A percentile compares a stretch with the other conserved stretches of the same genome.
phyloP scores from a whole-genome alignment of 306 rosid species.

The cucumber (Cucumis sativus) region DNA sequence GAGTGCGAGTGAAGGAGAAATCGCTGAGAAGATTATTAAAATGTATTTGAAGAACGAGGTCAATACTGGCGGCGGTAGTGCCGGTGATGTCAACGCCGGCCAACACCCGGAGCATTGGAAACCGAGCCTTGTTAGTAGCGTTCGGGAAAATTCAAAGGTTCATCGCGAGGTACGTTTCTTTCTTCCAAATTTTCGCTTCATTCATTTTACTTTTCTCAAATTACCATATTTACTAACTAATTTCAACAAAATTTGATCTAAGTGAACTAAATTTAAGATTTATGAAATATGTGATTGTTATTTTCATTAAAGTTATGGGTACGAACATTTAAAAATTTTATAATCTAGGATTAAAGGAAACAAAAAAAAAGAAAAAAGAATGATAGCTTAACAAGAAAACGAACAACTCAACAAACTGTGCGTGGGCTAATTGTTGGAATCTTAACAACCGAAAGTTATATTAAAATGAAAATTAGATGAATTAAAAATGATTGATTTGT shows the following conservation, averaged over 20 bases:
- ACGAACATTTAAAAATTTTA: no score
- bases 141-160: neutral
- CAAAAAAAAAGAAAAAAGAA: neutral
- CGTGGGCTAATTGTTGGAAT: neutral
- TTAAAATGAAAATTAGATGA: neutral
- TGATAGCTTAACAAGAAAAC: neutral
- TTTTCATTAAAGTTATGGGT: no score
- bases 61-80: neutral
- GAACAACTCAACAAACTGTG: neutral
- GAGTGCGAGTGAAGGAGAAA: slow-evolving; percentile 35
- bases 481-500: neutral
- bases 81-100: neutral
- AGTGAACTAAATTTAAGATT: no score
- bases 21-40: slow-evolving; percentile 48
- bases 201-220: no score
- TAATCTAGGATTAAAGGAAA: neutral
- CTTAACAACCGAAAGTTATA: neutral
- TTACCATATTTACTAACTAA: no score
- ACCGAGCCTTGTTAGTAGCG: neutral
- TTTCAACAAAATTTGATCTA: no score
- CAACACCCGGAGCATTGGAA: neutral
- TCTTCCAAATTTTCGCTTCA: neutral
- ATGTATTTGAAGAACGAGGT: neutral
- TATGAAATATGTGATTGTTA: no score
- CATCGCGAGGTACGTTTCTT: slow-evolving; percentile 1